Evolutionary conservation across 1,139 yeast genomes (phyloP).

Genomic region (Ogataea hybrid): DNA sequence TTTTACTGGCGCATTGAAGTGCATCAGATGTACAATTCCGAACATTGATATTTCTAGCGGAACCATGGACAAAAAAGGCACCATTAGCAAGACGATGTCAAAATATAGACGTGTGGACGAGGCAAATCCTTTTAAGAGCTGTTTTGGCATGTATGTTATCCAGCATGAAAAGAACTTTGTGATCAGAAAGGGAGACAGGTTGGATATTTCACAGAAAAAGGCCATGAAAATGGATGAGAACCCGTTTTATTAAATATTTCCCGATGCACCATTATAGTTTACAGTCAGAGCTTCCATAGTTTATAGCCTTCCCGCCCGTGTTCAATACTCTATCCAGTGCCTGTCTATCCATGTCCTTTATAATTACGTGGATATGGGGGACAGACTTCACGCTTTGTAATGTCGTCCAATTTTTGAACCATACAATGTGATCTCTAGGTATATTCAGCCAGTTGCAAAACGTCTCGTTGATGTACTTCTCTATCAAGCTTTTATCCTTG

Average conservation of each 20-base stretch:
- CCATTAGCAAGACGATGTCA: conserved; percentile 36
- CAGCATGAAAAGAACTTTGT: conserved; percentile 19
- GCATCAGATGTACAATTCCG: conserved; percentile 41
- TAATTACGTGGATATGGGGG: conserved; percentile 58
- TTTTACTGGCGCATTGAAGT: conserved; percentile 25
- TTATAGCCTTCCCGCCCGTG: conserved; percentile 20
- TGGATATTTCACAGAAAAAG: conserved; percentile 18
- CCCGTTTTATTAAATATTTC: conserved; percentile 13
- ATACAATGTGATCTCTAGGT: conserved; percentile 39
- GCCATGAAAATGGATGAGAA: conserved; percentile 15
- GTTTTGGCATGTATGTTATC: conserved; percentile 40
- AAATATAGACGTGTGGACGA: conserved; percentile 39
- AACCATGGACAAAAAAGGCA: conserved; percentile 31
- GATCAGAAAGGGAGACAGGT: conserved; percentile 20
- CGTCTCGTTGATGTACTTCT: conserved; percentile 41
- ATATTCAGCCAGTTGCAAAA: conserved; percentile 43
- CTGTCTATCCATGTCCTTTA: conserved; percentile 35
- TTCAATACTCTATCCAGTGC: conserved; percentile 11
- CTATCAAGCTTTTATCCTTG: conserved; percentile 38
- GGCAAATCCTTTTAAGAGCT: conserved; percentile 33
- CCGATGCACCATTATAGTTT: conserved; percentile 10
- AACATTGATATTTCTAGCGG: conserved; percentile 38
- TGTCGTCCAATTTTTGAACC: conserved; percentile 65
- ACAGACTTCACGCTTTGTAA: conserved; percentile 57
- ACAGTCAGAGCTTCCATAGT: conserved; percentile 10